Evolutionary conservation across 306 rosid genomes (phyloP).

Genomic region (Medicago ruthenica): DNA sequence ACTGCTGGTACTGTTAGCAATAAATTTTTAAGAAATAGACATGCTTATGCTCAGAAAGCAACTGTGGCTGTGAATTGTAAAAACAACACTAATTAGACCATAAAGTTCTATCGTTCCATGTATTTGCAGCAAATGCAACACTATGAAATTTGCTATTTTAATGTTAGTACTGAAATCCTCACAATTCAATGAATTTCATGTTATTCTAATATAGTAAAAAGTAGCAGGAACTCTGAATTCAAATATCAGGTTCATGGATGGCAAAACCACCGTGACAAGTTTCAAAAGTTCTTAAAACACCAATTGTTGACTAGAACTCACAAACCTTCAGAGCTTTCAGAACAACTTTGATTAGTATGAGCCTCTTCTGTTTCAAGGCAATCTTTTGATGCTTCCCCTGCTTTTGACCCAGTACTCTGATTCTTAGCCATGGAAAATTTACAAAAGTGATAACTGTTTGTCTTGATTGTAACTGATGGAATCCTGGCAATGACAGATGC

Average conservation of each 20-base stretch:
- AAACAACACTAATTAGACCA: not conserved
- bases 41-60: slow-evolving; percentile 10
- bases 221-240: not conserved
- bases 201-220: slow-evolving; percentile 15
- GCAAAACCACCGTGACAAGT: slow-evolving; percentile 29
- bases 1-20: not conserved
- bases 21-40: slow-evolving; percentile 2
- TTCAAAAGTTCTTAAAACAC: slow-evolving; percentile 16
- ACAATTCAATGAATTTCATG: not conserved
- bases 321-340: slow-evolving; percentile 59
- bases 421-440: slow-evolving; percentile 78
- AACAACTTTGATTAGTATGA: slow-evolving; percentile 41
- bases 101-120: slow-evolving; percentile 2
- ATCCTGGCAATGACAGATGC: slow-evolving; percentile 44
- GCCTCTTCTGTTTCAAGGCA: slow-evolving; percentile 43
- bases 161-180: slow-evolving; percentile 8
- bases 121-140: not conserved
- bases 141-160: slow-evolving; percentile 4
- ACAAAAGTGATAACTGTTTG: slow-evolving; percentile 88
- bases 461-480: slow-evolving; percentile 72
- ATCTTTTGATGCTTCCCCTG: slow-evolving; percentile 32
- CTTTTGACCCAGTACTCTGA: slow-evolving; percentile 45
- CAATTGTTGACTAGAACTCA: slow-evolving; percentile 26
- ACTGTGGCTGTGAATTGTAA: slow-evolving; percentile 4
- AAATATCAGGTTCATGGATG: slow-evolving; percentile 1